A percentile compares a stretch with the other conserved stretches of the same genome.
These are phyloP conservation scores for Chrysoporthe austroafricana DNA, from an alignment of 2,329 filamentous ascomycete genomes.

Conservation along the genomic window DNA sequence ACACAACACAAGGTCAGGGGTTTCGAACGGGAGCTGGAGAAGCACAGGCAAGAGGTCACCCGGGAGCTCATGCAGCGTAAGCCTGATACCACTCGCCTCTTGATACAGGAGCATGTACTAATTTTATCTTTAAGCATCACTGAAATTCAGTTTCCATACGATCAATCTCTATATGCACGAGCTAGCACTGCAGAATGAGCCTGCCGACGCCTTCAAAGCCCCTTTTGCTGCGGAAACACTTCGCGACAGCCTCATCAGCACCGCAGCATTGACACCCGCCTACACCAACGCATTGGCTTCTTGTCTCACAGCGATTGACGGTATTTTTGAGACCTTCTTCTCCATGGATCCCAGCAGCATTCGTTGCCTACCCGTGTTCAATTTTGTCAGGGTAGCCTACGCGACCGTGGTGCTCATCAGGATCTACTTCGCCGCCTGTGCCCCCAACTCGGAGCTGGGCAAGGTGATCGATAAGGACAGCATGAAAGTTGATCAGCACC, in stretches of 20 bases:
- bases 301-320: conserved; percentile 69
- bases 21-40: conserved; percentile 67
- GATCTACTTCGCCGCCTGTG: conserved; percentile 69
- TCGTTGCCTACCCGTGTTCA: conserved; percentile 70
- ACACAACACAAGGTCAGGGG: conserved; percentile 67
- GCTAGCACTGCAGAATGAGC: conserved; percentile 69
- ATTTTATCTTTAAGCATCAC: conserved; percentile 50
- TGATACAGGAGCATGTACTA: background rate
- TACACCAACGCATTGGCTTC: conserved; percentile 69
- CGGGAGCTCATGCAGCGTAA: conserved; percentile 58
- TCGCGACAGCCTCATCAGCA: conserved; percentile 47
- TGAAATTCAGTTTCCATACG: conserved; percentile 67
- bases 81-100: conserved; percentile 34
- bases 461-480: conserved; percentile 69
- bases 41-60: conserved; percentile 60
- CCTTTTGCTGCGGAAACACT: conserved; percentile 51
- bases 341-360: conserved; percentile 61
- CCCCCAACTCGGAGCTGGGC: conserved; percentile 68
- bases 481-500: conserved; percentile 67
- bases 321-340: conserved; percentile 67
- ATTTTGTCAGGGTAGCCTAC: conserved; percentile 73
- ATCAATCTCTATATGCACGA: conserved; percentile 77
- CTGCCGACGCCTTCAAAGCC: conserved; percentile 56
- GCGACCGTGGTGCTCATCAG: conserved; percentile 74
- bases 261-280: conserved; percentile 51